A percentile compares a stretch with the other conserved stretches of the same genome.
Evolutionary conservation across 73 alveolate genomes (phyloP).

Genomic region (Symbiodinium pilosum): DNA sequence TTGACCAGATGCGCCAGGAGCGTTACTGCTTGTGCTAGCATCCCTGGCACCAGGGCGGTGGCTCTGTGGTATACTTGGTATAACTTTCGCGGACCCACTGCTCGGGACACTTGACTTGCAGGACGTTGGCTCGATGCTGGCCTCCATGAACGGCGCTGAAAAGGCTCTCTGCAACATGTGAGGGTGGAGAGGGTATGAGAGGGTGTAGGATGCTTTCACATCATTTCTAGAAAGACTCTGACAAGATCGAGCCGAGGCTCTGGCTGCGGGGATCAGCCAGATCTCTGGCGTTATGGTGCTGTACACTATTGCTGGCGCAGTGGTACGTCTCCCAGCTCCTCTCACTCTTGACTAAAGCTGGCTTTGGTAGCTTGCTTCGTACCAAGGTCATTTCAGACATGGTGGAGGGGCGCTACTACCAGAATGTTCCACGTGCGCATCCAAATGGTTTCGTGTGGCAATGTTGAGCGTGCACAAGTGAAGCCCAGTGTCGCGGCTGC

Average conservation of each 20-base stretch:
- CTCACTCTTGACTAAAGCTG: too few relatives aligned
- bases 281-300: conserved; percentile 86
- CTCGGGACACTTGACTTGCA: neutral
- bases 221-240: neutral
- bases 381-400: conserved; percentile 51
- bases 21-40: neutral
- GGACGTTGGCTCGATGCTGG: neutral
- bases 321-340: neutral
- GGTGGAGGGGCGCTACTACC: conserved; percentile 82
- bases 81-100: too few relatives aligned
- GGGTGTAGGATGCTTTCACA: neutral
- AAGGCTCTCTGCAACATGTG: neutral
- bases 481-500: too few relatives aligned
- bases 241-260: conserved; percentile 45
- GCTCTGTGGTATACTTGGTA: too few relatives aligned
- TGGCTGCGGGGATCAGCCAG: conserved; percentile 43
- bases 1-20: neutral
- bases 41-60: too few relatives aligned
- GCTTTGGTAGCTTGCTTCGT: too few relatives aligned
- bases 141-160: neutral
- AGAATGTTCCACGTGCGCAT: conserved; percentile 12
- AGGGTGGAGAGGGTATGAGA: too few relatives aligned
- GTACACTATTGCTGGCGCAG: conserved; percentile 41
- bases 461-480: too few relatives aligned
- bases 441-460: too few relatives aligned